Evolutionary conservation across 2,329 filamentous ascomycete species (phyloP), one percentile per base, ranked within the genome.

Genomic region (Epichloe sylvatica): DNA sequence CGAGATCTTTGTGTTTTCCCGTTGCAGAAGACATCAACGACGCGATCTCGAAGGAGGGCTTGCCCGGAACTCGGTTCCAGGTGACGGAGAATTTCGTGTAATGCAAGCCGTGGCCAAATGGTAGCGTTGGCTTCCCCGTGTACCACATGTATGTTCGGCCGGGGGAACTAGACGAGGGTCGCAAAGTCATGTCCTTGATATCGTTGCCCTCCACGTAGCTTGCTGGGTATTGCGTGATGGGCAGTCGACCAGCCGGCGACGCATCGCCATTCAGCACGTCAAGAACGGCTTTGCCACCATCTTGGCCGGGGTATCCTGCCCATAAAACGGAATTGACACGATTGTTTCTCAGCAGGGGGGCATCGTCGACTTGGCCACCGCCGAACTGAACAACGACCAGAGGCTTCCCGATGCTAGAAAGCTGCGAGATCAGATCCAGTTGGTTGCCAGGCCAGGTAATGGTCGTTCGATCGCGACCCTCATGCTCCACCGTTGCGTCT

Each of bases 111-210:
- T 69, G 68, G 1, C 77, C 78, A 50, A 80, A 81, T 0, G 70
- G 68, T 46, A 73, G 69, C 3, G 77, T 67, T 0, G 72, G 66
- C 64, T 63, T 34, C 68, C 67, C 67, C 4, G 67, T 66, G 59
- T 76, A 81, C 76, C 76, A 81, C 54, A 70, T 72, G 55, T 81
- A 80, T 0, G 78, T 81, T 6, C 76, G 65, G 15, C 77, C 76
- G 0, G 76, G 75, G 41, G 66, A 71, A 1, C 59, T 59, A 1
- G 58, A 56, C 50, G 66, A 66, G 2, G 75, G 73, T 2, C 75
- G 70, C 25, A 81, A 63, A 3, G 65, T 64, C 76, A 80, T 80
- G 53, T 80, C 69, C 1, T 73, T 76, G 66, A 76, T 74, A 0
- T 70, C 69, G 3, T 77, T 68, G 40, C 73, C 61, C 13, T 69